These are phyloP conservation scores for Dunaliella sp. DNA, from an alignment of 139 green algal genomes.

Conservation along the genomic window DNA sequence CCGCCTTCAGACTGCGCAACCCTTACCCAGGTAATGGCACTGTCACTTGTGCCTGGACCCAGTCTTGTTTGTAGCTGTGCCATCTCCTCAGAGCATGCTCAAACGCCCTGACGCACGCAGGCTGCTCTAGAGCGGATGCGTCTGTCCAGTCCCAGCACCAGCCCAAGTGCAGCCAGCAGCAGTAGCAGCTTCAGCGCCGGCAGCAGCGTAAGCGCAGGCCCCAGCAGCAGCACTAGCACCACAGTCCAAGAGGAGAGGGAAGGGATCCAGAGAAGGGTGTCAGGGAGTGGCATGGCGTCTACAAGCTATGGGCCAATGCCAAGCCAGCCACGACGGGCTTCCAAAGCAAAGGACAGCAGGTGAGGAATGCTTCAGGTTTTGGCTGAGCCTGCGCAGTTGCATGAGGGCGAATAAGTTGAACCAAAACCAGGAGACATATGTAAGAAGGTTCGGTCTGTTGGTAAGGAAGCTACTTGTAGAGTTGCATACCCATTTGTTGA, in stretches of 20 bases:
- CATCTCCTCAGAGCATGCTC: too few species aligned
- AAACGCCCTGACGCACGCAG: constrained; percentile 2
- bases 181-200: background rate
- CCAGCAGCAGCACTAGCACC: background rate
- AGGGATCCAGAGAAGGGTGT: background rate
- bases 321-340: background rate
- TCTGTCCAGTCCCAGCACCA: background rate
- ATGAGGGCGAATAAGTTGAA: too few species aligned
- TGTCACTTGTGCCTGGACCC: too few species aligned
- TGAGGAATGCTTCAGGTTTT: background rate
- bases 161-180: background rate
- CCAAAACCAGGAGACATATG: too few species aligned
- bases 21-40: too few species aligned
- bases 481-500: too few species aligned
- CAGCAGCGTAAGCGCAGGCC: constrained; percentile 5
- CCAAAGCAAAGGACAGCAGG: background rate
- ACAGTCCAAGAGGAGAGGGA: background rate
- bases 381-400: too few species aligned
- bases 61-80: too few species aligned
- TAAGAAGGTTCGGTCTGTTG: too few species aligned
- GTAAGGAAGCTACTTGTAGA: too few species aligned
- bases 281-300: background rate
- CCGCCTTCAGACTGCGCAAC: too few species aligned
- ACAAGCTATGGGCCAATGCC: background rate
- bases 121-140: constrained; percentile 20